A percentile compares a stretch with the other conserved stretches of the same genome.
phyloP scores from a whole-genome alignment of 139 green algal genomes.

The Ettlia oleoabundans region DNA sequence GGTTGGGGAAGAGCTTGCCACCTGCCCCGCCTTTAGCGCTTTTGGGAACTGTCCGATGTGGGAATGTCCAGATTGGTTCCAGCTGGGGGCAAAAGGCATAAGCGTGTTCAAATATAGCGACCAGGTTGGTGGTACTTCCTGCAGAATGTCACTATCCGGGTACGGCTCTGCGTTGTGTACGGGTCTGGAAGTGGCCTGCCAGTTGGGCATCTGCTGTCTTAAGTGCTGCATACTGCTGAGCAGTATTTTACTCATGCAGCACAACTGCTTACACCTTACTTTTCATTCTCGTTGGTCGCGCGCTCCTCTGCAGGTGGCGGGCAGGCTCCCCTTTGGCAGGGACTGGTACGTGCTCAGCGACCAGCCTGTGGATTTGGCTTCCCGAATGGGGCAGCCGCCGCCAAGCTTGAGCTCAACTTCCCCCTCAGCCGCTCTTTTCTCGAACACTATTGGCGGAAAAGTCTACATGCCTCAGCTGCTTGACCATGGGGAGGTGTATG shows the following conservation, averaged over 20 bases:
- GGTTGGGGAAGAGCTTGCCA: background rate
- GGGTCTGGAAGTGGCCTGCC: background rate
- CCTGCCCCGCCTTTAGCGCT: background rate
- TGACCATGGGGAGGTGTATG: background rate
- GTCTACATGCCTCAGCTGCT: background rate
- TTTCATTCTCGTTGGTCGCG: no score
- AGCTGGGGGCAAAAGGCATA: background rate
- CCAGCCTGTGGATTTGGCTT: background rate
- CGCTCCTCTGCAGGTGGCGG: background rate
- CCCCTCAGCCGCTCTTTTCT: background rate
- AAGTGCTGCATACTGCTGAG: no score
- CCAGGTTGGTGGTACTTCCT: background rate
- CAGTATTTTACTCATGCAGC: no score
- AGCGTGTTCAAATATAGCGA: conserved; percentile 1
- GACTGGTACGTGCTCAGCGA: background rate
- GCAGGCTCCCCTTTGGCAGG: background rate
- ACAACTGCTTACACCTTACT: no score
- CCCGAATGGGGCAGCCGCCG: background rate
- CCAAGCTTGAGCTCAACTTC: background rate
- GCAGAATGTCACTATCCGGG: background rate
- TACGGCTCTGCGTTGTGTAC: background rate
- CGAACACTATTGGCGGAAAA: background rate
- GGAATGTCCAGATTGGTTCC: background rate
- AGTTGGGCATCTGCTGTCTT: no score
- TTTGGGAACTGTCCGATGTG: background rate